Conservation (phyloP, 495 filamentous ascomycete species). For the Neurospora sp. region DNA sequence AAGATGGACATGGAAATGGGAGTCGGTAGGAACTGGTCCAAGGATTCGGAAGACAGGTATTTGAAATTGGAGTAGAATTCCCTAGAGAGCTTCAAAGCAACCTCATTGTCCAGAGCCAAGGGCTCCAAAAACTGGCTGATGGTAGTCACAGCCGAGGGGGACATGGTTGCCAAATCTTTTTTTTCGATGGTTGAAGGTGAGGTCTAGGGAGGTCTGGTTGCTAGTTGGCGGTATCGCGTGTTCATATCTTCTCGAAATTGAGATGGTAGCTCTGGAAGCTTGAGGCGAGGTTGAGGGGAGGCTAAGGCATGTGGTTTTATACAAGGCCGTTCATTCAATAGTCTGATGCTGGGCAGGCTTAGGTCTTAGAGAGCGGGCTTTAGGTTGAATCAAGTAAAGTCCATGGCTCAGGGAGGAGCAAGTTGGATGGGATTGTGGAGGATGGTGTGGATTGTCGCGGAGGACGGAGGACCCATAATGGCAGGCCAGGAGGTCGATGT, state of each 20-base stretch:
- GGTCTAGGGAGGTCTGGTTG: not conserved
- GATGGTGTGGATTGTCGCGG: not conserved
- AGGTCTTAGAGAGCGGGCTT: not conserved
- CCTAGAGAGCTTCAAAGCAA: conserved; percentile 49
- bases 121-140: conserved; percentile 31
- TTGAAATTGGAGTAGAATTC: conserved; percentile 52
- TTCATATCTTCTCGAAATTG: not conserved
- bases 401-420: not conserved
- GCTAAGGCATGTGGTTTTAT: not conserved
- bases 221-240: not conserved
- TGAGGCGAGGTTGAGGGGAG: not conserved
- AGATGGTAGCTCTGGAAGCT: not conserved
- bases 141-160: conserved; percentile 17
- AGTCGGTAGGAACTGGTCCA: conserved; percentile 67
- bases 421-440: not conserved
- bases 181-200: not conserved
- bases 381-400: not conserved
- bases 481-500: not conserved
- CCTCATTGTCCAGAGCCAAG: conserved; percentile 30
- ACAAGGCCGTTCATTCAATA: not conserved
- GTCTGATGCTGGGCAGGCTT: not conserved
- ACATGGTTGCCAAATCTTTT: conserved; percentile 10
- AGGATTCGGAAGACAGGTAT: conserved; percentile 52
- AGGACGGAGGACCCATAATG: not conserved
- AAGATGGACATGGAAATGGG: conserved; percentile 56